These are phyloP conservation scores for Pleurotus giganteus DNA, from an alignment of 768 basidiomycete species.

Conservation along the genomic window DNA sequence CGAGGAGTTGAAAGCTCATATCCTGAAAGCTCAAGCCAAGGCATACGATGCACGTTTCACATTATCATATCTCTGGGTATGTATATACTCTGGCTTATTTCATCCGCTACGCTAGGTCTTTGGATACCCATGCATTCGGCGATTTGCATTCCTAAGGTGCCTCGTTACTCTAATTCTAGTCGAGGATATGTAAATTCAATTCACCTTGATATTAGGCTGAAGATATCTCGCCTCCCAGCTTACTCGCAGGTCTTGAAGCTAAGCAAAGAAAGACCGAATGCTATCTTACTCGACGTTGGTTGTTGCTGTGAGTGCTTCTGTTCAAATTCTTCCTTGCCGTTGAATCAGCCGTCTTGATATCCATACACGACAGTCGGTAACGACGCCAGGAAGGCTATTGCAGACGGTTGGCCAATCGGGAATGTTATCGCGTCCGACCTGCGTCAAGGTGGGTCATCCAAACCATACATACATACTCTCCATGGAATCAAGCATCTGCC, in stretches of 20 bases:
- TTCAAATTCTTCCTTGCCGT: not conserved
- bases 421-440: conserved; percentile 37
- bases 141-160: conserved; percentile 27
- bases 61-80: not conserved
- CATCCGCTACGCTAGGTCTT: conserved; percentile 23
- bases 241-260: conserved; percentile 31
- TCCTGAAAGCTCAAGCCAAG: conserved; percentile 32
- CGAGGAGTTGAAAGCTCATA: conserved; percentile 35
- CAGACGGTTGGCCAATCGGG: conserved; percentile 37
- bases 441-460: conserved; percentile 20
- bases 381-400: conserved; percentile 34
- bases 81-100: not conserved
- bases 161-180: not conserved
- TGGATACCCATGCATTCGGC: conserved; percentile 30
- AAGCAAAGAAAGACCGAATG: conserved; percentile 18
- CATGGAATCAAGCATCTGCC: not conserved
- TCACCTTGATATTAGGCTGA: conserved; percentile 13
- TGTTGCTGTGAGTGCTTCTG: conserved; percentile 37
- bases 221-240: conserved; percentile 31
- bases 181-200: not conserved
- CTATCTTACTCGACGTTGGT: conserved; percentile 40
- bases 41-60: conserved; percentile 26
- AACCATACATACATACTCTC: not conserved
- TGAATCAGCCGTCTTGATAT: not conserved
- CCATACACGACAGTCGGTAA: conserved; percentile 32